Conservation (phyloP, 1,284 basidiomycete species). For the Apiotrichum montevideense region DNA sequence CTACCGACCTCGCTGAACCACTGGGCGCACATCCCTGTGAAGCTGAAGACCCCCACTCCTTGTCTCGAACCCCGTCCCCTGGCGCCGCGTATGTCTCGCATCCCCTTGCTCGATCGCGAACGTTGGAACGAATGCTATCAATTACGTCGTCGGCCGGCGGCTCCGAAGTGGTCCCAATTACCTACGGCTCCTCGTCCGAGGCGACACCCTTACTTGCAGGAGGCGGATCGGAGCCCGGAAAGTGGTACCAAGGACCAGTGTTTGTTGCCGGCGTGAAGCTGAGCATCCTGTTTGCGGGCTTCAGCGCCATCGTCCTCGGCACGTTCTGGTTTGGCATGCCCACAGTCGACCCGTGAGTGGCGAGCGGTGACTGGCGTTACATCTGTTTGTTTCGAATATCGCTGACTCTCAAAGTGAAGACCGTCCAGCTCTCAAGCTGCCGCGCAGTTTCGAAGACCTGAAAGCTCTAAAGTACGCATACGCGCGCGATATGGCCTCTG, state of each 20-base stretch:
- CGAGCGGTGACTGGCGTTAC: background rate
- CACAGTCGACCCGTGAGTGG: conserved; percentile 64
- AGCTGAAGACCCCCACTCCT: background rate
- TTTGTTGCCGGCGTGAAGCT: conserved; percentile 76
- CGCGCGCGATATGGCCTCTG: too few relatives aligned
- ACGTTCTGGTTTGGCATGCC: conserved; percentile 74
- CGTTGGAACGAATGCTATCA: conserved; percentile 1
- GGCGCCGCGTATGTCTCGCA: background rate
- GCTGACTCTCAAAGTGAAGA: conserved; percentile 55
- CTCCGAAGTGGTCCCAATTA: background rate
- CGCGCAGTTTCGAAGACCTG: conserved; percentile 73
- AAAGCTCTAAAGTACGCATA: conserved; percentile 61
- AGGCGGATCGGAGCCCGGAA: background rate
- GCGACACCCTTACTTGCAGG: background rate
- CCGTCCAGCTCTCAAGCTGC: conserved; percentile 65
- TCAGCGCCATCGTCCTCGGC: conserved; percentile 63
- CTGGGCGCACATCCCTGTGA: conserved; percentile 10
- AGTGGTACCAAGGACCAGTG: conserved; percentile 53
- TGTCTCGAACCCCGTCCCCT: background rate
- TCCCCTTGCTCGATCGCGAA: background rate
- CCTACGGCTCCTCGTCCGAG: background rate
- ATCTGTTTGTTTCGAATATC: background rate
- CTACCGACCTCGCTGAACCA: background rate
- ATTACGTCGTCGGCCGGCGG: background rate
- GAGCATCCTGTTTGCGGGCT: conserved; percentile 64